These are phyloP conservation scores for Rhynchosporium secalis DNA, from an alignment of 2,329 filamentous ascomycete species.

Conservation along the genomic window DNA sequence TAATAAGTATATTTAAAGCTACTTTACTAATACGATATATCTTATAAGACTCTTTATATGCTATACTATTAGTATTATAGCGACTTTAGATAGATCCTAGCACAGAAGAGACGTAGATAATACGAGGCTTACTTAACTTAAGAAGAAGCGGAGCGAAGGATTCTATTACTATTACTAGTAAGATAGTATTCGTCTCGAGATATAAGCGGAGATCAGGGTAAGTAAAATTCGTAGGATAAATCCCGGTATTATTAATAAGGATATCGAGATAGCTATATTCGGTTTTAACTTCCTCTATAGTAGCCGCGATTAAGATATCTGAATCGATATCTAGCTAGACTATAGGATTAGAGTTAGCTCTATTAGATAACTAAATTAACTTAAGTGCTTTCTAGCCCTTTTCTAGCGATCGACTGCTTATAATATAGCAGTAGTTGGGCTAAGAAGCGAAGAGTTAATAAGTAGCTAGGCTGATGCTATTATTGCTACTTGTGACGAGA, in stretches of 20 bases:
- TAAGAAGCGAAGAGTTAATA: neutral
- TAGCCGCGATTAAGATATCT: neutral
- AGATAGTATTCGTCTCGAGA: conserved; percentile 2
- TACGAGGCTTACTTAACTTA: neutral
- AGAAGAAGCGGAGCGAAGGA: neutral
- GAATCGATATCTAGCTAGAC: conserved; percentile 7
- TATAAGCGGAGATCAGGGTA: neutral
- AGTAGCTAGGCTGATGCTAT: neutral
- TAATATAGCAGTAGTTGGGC: neutral
- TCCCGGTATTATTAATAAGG: conserved; percentile 3
- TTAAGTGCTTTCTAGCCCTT: neutral
- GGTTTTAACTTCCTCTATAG: neutral
- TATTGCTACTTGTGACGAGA: conserved; percentile 2
- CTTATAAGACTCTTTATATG: neutral
- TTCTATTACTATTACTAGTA: neutral
- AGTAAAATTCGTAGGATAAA: neutral
- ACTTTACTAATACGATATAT: conserved; percentile 6
- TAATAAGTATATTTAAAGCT: neutral
- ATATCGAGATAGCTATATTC: neutral
- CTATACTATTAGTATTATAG: neutral
- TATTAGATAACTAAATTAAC: neutral
- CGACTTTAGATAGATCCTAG: neutral
- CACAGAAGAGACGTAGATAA: conserved; percentile 3
- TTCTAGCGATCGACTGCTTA: neutral
- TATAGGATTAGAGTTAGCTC: neutral